A percentile compares a stretch with the other conserved stretches of the same genome.
phyloP scores from a whole-genome alignment of 106 monocot genomes.

The Dioscorea alata region DNA sequence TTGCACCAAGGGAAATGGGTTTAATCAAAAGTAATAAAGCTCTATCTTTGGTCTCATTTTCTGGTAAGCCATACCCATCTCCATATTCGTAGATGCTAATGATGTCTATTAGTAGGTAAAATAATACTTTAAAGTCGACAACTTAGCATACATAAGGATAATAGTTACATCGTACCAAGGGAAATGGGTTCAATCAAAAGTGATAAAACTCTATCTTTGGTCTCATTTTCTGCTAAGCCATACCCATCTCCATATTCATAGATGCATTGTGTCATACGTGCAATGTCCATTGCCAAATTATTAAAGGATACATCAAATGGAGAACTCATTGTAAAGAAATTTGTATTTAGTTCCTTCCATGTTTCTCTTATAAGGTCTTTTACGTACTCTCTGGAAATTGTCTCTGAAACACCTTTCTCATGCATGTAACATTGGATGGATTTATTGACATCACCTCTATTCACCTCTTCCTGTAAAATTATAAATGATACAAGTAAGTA shows the following conservation, averaged over 20 bases:
- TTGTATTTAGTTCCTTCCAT: conserved; percentile 10
- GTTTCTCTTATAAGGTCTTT: not conserved
- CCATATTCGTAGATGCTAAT: not conserved
- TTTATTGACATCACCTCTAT: conserved; percentile 11
- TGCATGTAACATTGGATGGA: conserved; percentile 32
- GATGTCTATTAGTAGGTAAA: no score
- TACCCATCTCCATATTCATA: no score
- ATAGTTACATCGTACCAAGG: no score
- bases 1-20: not conserved
- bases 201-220: no score
- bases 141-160: no score
- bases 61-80: not conserved
- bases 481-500: not conserved
- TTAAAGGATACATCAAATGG: not conserved
- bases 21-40: not conserved
- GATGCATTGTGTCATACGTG: not conserved
- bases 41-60: not conserved
- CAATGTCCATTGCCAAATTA: not conserved
- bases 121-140: no score
- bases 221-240: no score
- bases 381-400: conserved; percentile 1
- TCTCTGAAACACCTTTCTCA: conserved; percentile 16
- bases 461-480: conserved; percentile 7
- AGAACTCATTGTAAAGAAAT: no score
- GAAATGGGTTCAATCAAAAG: no score